Conservation (phyloP, 805 yeast species). For the Pichia gijzeniarum region DNA sequence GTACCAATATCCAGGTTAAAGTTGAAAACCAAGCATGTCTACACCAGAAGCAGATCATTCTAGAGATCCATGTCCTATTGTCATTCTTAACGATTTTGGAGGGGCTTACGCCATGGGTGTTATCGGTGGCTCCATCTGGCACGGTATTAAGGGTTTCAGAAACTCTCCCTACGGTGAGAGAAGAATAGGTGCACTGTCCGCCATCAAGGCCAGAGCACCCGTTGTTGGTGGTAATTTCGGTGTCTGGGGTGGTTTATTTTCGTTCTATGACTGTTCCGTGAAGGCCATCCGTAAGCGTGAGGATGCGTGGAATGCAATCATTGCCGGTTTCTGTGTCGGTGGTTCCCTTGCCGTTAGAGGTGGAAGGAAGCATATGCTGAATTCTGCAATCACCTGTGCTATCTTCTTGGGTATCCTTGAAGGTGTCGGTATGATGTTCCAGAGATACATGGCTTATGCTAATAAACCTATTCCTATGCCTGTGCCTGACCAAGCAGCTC, state of each 20-base stretch:
- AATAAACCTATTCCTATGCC: slow-evolving; percentile 67
- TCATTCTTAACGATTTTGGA: slow-evolving; percentile 93
- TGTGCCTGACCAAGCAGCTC: slow-evolving; percentile 34
- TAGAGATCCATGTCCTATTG: slow-evolving; percentile 98
- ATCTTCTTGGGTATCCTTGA: slow-evolving; percentile 94
- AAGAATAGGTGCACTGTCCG: slow-evolving; percentile 79
- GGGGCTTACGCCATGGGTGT: slow-evolving; percentile 99
- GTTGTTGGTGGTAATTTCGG: slow-evolving; percentile 99
- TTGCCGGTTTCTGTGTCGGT: slow-evolving; percentile 97
- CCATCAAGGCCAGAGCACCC: slow-evolving; percentile 95
- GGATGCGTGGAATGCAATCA: slow-evolving; percentile 97
- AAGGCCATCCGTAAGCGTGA: slow-evolving; percentile 95
- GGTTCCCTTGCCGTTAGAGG: slow-evolving; percentile 98
- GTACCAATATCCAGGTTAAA: too few species aligned
- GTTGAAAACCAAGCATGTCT: slow-evolving; percentile 49
- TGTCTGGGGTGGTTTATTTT: slow-evolving; percentile 98
- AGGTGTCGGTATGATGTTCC: slow-evolving; percentile 97
- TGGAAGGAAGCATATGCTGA: slow-evolving; percentile 95
- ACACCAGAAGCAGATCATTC: slow-evolving; percentile 76
- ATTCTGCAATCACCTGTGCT: slow-evolving; percentile 96
- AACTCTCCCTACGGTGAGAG: slow-evolving; percentile 97
- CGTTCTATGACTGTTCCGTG: slow-evolving; percentile 91
- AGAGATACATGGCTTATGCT: slow-evolving; percentile 78
- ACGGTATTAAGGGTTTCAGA: slow-evolving; percentile 97
- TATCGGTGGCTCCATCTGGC: slow-evolving; percentile 98